These are phyloP conservation scores for Mortierella alpina DNA, from an alignment of 192 early-diverging fungal genomes.

Conservation along the genomic window DNA sequence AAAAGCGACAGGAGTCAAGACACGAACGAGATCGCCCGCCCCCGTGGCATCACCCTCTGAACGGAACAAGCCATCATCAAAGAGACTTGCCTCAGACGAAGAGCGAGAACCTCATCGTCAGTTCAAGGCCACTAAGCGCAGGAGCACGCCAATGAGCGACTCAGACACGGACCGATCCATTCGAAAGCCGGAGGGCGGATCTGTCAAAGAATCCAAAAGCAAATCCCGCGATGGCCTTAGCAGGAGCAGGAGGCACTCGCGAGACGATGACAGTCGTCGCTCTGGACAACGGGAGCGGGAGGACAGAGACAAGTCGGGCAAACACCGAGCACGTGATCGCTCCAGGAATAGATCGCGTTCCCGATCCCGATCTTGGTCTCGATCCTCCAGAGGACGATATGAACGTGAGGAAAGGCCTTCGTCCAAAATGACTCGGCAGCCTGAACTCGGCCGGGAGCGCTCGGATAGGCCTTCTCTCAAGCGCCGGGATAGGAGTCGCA, in stretches of 20 bases:
- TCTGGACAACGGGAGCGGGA: not conserved
- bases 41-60: not conserved
- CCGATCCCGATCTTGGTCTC: not conserved
- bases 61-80: not conserved
- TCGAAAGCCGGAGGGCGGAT: too few relatives aligned
- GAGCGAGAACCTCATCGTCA: not conserved
- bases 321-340: not conserved
- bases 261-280: not conserved
- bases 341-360: conserved; percentile 10
- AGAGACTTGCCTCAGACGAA: not conserved
- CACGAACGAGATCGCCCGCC: not conserved
- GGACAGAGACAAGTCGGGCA: not conserved
- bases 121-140: not conserved
- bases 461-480: conserved; percentile 7
- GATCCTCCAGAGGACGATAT: conserved; percentile 2
- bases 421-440: not conserved
- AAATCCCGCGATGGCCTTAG: too few relatives aligned
- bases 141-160: not conserved
- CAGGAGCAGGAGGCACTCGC: too few relatives aligned
- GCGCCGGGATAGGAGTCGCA: conserved; percentile 2
- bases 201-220: too few relatives aligned
- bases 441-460: not conserved
- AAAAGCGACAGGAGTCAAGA: too few relatives aligned
- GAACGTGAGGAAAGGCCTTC: conserved; percentile 4
- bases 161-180: not conserved